phyloP scores from a whole-genome alignment of 176 grass and related monocot species.

The Carex cristatella region DNA sequence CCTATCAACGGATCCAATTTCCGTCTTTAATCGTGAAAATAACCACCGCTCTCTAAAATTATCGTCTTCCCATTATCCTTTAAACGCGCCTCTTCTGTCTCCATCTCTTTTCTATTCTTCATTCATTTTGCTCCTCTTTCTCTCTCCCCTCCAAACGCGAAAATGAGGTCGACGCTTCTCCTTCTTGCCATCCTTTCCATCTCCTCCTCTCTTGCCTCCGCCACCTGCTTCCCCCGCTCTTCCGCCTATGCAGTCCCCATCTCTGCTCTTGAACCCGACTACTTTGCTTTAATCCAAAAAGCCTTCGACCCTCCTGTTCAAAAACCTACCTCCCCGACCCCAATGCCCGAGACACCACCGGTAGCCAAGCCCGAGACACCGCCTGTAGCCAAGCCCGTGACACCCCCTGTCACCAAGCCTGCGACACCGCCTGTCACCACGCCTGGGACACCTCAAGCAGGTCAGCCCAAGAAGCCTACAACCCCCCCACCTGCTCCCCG shows the following conservation, averaged over 20 bases:
- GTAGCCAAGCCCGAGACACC: neutral
- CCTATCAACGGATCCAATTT: conserved; percentile 11
- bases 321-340: neutral
- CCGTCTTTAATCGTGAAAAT: neutral
- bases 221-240: conserved; percentile 12
- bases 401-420: neutral
- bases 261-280: neutral
- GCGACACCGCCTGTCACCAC: neutral
- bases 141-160: neutral
- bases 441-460: neutral
- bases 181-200: neutral
- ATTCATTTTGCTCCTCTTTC: neutral
- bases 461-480: neutral
- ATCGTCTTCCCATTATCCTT: conserved; percentile 12
- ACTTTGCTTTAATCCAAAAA: neutral
- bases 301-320: neutral
- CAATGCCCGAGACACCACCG: neutral
- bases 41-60: conserved; percentile 23
- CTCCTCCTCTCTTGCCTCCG: neutral
- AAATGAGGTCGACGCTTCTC: conserved; percentile 6
- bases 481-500: neutral
- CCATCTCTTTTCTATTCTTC: neutral
- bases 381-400: neutral
- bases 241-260: conserved; percentile 3
- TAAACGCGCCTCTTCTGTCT: conserved; percentile 7